Conservation (phyloP, 768 basidiomycete species). For the Coprinellus micaceus region DNA sequence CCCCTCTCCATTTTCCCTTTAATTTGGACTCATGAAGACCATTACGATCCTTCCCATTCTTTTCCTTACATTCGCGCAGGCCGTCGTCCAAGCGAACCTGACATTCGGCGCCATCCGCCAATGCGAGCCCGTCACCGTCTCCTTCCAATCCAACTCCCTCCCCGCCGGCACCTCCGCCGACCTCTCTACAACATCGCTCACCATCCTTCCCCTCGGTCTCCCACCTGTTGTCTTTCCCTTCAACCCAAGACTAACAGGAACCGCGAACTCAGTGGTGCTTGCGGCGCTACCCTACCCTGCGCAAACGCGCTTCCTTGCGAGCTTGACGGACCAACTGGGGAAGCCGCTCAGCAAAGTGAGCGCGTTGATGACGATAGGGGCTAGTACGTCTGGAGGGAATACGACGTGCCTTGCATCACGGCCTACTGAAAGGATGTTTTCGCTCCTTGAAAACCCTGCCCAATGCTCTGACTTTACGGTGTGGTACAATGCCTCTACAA, state of each 20-base stretch:
- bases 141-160: neutral
- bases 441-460: no score
- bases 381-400: slow-evolving; percentile 25
- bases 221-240: slow-evolving; percentile 47
- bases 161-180: neutral
- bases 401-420: no score
- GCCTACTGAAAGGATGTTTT: no score
- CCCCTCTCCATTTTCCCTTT: no score
- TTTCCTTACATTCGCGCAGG: slow-evolving; percentile 4
- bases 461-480: slow-evolving; percentile 46
- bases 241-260: slow-evolving; percentile 27
- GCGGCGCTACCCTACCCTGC: slow-evolving; percentile 50
- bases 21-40: no score
- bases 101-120: neutral
- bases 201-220: slow-evolving; percentile 52
- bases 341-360: slow-evolving; percentile 40
- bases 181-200: slow-evolving; percentile 26
- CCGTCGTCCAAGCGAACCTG: slow-evolving; percentile 9
- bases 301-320: slow-evolving; percentile 50
- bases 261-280: slow-evolving; percentile 38
- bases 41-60: slow-evolving; percentile 1
- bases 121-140: slow-evolving; percentile 2
- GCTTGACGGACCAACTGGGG: slow-evolving; percentile 47
- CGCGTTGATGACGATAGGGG: slow-evolving; percentile 42
- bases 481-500: slow-evolving; percentile 38